A percentile compares a stretch with the other conserved stretches of the same genome.
These are phyloP conservation scores for Avena insularis DNA, from an alignment of 176 grass and related monocot species.

Conservation along the genomic window DNA sequence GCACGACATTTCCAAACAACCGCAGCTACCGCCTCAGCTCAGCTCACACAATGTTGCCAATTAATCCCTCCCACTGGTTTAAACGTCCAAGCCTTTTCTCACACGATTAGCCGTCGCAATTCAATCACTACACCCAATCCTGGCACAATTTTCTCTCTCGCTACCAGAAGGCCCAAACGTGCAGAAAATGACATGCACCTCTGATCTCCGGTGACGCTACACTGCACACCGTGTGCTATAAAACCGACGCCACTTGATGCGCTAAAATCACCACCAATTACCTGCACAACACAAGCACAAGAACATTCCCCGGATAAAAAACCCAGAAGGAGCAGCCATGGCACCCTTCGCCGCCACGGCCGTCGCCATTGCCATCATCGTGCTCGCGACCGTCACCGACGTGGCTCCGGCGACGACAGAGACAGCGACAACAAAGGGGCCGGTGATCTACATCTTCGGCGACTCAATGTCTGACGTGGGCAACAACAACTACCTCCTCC, in stretches of 20 bases:
- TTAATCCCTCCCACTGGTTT: constrained; percentile 1
- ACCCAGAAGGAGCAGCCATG: constrained; percentile 43
- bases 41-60: not conserved
- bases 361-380: constrained; percentile 34
- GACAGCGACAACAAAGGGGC: not conserved
- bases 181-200: constrained; percentile 33
- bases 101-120: constrained; percentile 42
- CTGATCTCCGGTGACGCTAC: constrained; percentile 13
- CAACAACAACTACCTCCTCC: constrained; percentile 89
- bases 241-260: not conserved
- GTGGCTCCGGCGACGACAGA: not conserved
- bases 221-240: constrained; percentile 32
- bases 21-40: constrained; percentile 39
- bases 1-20: constrained; percentile 49
- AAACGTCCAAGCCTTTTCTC: constrained; percentile 35
- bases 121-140: constrained; percentile 53
- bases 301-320: not conserved
- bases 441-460: constrained; percentile 81
- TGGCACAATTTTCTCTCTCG: not conserved
- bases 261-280: not conserved
- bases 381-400: not conserved
- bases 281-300: not conserved
- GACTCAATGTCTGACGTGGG: constrained; percentile 97
- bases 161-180: constrained; percentile 55
- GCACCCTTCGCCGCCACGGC: constrained; percentile 34